These are phyloP conservation scores for Bigelowiella natans DNA, from an alignment of 78 protist genomes.

Conservation along the genomic window DNA sequence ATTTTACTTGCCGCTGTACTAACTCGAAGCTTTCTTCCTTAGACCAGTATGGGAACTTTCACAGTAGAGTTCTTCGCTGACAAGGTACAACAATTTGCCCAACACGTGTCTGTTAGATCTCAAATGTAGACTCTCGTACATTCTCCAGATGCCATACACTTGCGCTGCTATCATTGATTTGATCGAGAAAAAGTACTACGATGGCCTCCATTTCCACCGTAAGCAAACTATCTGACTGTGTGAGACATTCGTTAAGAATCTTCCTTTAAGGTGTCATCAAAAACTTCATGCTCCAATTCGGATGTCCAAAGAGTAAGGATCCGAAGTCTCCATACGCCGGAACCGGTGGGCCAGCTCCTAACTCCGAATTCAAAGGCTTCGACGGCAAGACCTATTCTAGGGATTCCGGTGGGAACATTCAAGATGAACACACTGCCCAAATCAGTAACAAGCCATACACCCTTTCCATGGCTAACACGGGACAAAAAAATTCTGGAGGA, in stretches of 20 bases:
- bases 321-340: constrained; percentile 20
- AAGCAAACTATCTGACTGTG: no score
- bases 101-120: neutral
- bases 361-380: neutral
- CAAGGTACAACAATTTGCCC: neutral
- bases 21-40: no score
- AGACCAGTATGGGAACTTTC: neutral
- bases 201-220: constrained; percentile 26
- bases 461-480: constrained; percentile 24
- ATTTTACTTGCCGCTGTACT: no score
- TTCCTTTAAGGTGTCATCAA: no score
- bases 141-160: neutral
- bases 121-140: neutral
- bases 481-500: constrained; percentile 8
- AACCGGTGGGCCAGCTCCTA: constrained; percentile 2
- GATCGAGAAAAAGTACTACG: constrained; percentile 13
- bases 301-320: constrained; percentile 19
- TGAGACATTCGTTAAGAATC: no score
- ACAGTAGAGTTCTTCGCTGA: neutral
- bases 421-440: constrained; percentile 8
- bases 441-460: neutral
- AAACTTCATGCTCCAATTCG: constrained; percentile 16
- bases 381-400: constrained; percentile 7
- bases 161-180: neutral
- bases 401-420: constrained; percentile 6